Evolutionary conservation across 2,329 filamentous ascomycete genomes (phyloP), one percentile per base, ranked within the genome.

Genomic region (Fusarium pseudograminearum): DNA sequence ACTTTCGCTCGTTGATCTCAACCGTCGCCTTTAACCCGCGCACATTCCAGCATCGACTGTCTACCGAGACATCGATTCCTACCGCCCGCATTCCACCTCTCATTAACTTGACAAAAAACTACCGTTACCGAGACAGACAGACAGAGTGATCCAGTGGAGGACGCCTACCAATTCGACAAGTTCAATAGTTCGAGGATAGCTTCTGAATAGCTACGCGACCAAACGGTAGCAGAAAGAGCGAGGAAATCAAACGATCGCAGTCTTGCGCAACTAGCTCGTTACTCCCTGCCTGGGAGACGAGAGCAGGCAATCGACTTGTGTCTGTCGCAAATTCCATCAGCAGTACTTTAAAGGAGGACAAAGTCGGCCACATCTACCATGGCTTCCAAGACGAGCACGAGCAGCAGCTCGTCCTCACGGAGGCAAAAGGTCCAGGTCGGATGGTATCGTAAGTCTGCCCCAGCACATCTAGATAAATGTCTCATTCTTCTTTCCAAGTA

Each of bases 381-480:
- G 70, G 73, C 69, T 54, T 64, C 73, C 30, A 63, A 66, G 65
- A 73, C 71, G 61, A 67, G 71, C 40, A 67, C 45, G 28, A 66
- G 63, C 64, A 74, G 73, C 42, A 76, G 73, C 70, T 73, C 66
- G 58, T 69, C 66, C 65, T 73, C 69, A 42, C 57, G 63, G 47
- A 78, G 76, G 73, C 75, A 77, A 64, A 79, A 73, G 70, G 81
- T 85, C 59, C 81, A 82, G 70, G 73, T 84, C 66, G 84, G 84
- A 69, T 86, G 84, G 84, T 82, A 83, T 74, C 80, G 83, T 85
- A 75, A 75, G 83, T 20, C 38, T 41, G 22, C 42, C 48, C 53
- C 52, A 36, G 22, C 42, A 41, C 33, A 36, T 36, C 42, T 45
- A 30, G 20, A 31, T 70, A 61, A 70, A 72, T 75, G 74, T 57